Evolutionary conservation across 2,329 filamentous ascomycete species (phyloP).

Genomic region (Stemphylium beticola): DNA sequence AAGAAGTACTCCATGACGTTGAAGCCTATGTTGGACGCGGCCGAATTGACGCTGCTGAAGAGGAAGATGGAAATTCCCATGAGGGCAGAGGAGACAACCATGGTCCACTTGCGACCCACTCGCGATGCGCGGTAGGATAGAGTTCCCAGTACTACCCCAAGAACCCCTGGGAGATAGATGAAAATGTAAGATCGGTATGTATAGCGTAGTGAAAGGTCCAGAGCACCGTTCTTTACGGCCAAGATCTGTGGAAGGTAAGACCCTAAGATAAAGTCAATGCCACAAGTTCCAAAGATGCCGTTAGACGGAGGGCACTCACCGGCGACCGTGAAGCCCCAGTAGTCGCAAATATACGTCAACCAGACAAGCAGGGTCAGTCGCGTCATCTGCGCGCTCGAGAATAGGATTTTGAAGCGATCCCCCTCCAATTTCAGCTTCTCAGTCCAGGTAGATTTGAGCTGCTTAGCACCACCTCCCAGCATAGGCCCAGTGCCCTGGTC

Average conservation of each 20-base stretch:
- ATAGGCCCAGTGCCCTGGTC: slow-evolving; percentile 28
- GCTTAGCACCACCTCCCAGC: slow-evolving; percentile 40
- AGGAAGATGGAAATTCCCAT: slow-evolving; percentile 56
- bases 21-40: slow-evolving; percentile 56
- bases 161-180: slow-evolving; percentile 60
- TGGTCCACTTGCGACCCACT: slow-evolving; percentile 56
- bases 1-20: slow-evolving; percentile 62
- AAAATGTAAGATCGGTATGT: slow-evolving; percentile 63
- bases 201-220: slow-evolving; percentile 52
- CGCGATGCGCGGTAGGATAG: slow-evolving; percentile 54
- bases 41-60: slow-evolving; percentile 53
- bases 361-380: slow-evolving; percentile 57
- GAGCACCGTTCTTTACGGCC: slow-evolving; percentile 58
- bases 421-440: slow-evolving; percentile 51
- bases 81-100: slow-evolving; percentile 52
- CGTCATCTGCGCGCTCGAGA: slow-evolving; percentile 51
- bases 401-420: slow-evolving; percentile 54
- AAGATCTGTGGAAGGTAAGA: slow-evolving; percentile 59
- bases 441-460: slow-evolving; percentile 36
- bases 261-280: slow-evolving; percentile 37
- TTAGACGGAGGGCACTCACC: slow-evolving; percentile 31
- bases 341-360: slow-evolving; percentile 60
- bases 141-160: slow-evolving; percentile 59
- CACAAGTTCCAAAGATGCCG: not conserved
- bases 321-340: slow-evolving; percentile 58